Percentiles rank a stretch among this genome's conserved stretches.
Evolutionary conservation across 495 filamentous ascomycete species (phyloP).

Genomic region (Talaromyces nanjingensis): DNA sequence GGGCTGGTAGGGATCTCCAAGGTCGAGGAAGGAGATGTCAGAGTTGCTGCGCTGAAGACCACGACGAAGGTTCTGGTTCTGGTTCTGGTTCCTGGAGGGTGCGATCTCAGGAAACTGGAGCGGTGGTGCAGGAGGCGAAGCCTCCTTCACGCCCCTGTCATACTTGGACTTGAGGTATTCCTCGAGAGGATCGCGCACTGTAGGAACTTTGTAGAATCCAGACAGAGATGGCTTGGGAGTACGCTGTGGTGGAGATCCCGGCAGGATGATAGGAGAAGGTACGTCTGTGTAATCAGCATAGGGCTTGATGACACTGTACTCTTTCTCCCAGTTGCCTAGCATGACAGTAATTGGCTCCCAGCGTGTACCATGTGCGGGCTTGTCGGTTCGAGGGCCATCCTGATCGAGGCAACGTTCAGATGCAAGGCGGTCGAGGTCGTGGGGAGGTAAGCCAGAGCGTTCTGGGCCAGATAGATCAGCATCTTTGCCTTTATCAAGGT

Average conservation of each 20-base stretch:
- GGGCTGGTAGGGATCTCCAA: neutral
- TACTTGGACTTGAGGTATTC: neutral
- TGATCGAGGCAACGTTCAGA: neutral
- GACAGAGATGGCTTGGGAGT: neutral
- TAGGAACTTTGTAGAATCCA: neutral
- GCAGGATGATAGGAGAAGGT: constrained; percentile 2
- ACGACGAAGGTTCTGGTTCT: neutral
- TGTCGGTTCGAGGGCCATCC: neutral
- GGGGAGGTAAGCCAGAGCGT: too few relatives aligned
- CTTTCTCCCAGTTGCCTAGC: neutral
- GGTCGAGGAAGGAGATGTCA: constrained; percentile 1
- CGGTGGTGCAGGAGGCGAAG: neutral
- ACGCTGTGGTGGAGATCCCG: constrained; percentile 2
- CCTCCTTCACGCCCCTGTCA: neutral
- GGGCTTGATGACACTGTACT: neutral
- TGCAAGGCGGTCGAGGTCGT: neutral
- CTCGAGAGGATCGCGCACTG: neutral
- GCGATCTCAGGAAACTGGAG: neutral
- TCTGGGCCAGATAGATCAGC: neutral
- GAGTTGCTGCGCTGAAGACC: neutral
- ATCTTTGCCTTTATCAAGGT: neutral
- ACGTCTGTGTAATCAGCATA: constrained; percentile 4
- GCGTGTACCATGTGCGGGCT: neutral
- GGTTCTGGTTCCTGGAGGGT: neutral
- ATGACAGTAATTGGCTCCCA: constrained; percentile 3